Conservation (phyloP, 2,329 filamentous ascomycete genomes). For the Fusarium illudens region DNA sequence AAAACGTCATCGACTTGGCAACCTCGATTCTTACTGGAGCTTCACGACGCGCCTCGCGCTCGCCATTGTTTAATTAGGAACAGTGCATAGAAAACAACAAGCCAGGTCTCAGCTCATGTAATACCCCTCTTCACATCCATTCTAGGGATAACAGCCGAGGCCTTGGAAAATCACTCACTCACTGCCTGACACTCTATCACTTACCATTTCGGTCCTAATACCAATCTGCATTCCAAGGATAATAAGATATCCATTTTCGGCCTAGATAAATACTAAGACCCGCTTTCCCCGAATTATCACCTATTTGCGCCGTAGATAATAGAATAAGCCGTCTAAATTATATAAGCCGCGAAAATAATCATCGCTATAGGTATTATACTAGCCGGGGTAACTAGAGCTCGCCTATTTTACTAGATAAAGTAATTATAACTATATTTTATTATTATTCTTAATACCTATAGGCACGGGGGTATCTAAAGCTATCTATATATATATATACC, state of each 20-base stretch:
- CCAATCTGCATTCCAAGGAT: no score
- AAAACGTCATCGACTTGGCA: constrained; percentile 26
- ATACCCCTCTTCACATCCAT: constrained; percentile 20
- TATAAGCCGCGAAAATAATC: background rate
- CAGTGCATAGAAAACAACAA: background rate
- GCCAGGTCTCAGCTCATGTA: background rate
- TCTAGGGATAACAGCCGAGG: background rate
- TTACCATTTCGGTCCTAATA: background rate
- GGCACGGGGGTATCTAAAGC: no score
- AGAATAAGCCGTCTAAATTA: background rate
- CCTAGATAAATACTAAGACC: no score
- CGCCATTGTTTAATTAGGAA: background rate
- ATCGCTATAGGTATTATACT: background rate
- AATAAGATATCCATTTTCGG: no score
- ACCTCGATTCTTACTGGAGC: constrained; percentile 19
- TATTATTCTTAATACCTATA: background rate
- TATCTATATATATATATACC: background rate
- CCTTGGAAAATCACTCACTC: background rate
- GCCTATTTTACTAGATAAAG: background rate
- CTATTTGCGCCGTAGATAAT: background rate
- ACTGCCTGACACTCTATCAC: background rate
- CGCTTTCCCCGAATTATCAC: background rate
- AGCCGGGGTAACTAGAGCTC: background rate
- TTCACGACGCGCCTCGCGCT: constrained; percentile 1
- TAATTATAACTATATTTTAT: background rate